A percentile compares a stretch with the other conserved stretches of the same genome.
phyloP scores from a whole-genome alignment of 495 filamentous ascomycete genomes.

The Neurospora cerealis region DNA sequence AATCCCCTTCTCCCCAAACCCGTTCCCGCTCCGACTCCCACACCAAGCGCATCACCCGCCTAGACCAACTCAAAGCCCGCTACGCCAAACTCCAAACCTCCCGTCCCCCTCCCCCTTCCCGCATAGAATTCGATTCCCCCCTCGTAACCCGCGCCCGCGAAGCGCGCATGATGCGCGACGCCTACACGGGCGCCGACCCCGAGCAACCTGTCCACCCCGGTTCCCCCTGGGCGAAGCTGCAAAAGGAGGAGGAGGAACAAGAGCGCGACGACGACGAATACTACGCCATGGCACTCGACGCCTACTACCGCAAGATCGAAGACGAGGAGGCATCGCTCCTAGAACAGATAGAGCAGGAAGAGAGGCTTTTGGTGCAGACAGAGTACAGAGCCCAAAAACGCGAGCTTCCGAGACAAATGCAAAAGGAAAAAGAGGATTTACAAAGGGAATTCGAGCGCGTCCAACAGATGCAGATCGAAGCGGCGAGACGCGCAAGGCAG shows the following conservation, averaged over 20 bases:
- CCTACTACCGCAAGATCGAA: background rate
- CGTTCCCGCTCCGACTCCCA: no score
- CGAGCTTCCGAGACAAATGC: no score
- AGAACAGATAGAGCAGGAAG: background rate
- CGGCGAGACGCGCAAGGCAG: background rate
- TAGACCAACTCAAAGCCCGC: background rate
- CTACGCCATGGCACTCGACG: background rate
- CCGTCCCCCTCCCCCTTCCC: background rate
- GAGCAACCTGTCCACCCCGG: accelerated
- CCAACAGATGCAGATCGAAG: background rate
- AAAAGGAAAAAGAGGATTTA: background rate
- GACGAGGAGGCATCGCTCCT: background rate
- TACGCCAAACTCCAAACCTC: background rate
- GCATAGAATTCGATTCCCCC: background rate
- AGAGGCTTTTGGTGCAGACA: accelerated
- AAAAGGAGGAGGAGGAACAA: background rate
- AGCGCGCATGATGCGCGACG: background rate
- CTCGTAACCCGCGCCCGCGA: background rate
- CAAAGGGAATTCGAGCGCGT: background rate
- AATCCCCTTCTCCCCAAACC: background rate
- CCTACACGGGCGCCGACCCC: background rate
- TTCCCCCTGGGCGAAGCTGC: background rate
- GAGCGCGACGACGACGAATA: background rate
- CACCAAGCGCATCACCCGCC: no score
- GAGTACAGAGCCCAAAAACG: no score